These are phyloP conservation scores for Leavenworthia alabamica DNA, from an alignment of 345 rosid species.

Conservation along the genomic window DNA sequence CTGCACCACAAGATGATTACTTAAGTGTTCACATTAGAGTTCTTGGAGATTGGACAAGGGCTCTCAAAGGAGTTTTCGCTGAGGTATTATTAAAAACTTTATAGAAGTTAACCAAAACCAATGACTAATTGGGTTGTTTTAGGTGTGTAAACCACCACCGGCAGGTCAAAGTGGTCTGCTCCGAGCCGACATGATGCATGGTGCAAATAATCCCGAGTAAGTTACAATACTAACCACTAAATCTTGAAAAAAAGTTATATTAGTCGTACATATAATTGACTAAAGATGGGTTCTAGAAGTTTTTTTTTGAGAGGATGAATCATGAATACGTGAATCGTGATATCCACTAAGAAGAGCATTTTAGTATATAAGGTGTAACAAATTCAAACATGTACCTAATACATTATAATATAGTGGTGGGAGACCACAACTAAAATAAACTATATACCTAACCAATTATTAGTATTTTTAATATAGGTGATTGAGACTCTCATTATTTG, in stretches of 20 bases:
- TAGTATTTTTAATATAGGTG: slow-evolving; percentile 1
- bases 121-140: slow-evolving; percentile 4
- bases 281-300: slow-evolving; percentile 19
- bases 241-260: slow-evolving; percentile 13
- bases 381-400: slow-evolving; percentile 13
- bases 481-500: slow-evolving; percentile 26
- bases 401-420: slow-evolving; percentile 17
- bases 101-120: background rate
- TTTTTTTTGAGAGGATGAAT: background rate
- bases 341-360: slow-evolving; percentile 17
- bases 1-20: slow-evolving; percentile 77
- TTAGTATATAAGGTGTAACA: background rate
- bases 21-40: slow-evolving; percentile 71
- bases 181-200: slow-evolving; percentile 53
- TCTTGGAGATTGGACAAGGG: slow-evolving; percentile 75
- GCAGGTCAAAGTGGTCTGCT: slow-evolving; percentile 63
- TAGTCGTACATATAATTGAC: background rate
- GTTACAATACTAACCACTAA: slow-evolving; percentile 22
- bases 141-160: slow-evolving; percentile 60
- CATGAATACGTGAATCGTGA: slow-evolving; percentile 9
- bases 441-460: slow-evolving; percentile 15
- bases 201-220: slow-evolving; percentile 49
- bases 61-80: slow-evolving; percentile 59
- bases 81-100: slow-evolving; percentile 35
- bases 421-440: slow-evolving; percentile 19